Evolutionary conservation across 768 basidiomycete genomes (phyloP).

Genomic region (Mycena maculata): DNA sequence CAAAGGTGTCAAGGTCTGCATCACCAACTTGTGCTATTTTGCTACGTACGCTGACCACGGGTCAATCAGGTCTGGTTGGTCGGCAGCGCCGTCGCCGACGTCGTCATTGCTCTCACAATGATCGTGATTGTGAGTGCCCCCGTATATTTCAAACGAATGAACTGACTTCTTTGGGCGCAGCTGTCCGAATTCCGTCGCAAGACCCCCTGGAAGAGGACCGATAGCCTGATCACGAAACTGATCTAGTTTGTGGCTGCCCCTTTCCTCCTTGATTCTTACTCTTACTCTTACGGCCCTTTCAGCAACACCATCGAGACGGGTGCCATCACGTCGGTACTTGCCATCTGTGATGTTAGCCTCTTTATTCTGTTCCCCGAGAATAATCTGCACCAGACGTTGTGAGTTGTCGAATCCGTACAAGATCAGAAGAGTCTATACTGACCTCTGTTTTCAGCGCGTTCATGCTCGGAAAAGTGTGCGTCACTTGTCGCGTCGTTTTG

Average conservation of each 20-base stretch:
- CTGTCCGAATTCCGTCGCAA: slow-evolving; percentile 2
- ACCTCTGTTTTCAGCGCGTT: neutral
- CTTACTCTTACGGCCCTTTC: no score
- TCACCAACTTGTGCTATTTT: neutral
- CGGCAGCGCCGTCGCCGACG: slow-evolving; percentile 19
- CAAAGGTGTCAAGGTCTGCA: slow-evolving; percentile 19
- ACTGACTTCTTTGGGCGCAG: neutral
- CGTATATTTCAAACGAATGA: no score
- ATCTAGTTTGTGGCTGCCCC: slow-evolving; percentile 20
- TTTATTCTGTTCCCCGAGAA: slow-evolving; percentile 17
- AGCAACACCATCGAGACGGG: slow-evolving; percentile 25
- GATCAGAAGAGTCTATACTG: neutral
- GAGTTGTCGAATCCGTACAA: neutral
- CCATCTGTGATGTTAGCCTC: slow-evolving; percentile 10
- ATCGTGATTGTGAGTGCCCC: slow-evolving; percentile 9
- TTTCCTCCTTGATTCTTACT: no score
- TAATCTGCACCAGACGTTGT: slow-evolving; percentile 16
- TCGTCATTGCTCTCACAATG: slow-evolving; percentile 16
- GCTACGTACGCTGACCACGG: no score
- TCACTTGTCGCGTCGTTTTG: neutral
- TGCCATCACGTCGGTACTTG: slow-evolving; percentile 19
- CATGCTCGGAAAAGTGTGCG: slow-evolving; percentile 24
- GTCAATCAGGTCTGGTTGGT: slow-evolving; percentile 33
- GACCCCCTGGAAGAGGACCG: slow-evolving; percentile 9
- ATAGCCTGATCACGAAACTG: slow-evolving; percentile 20